Conservation (phyloP, 1,284 basidiomycete genomes). For the Kalmanozyma brasiliensis region DNA sequence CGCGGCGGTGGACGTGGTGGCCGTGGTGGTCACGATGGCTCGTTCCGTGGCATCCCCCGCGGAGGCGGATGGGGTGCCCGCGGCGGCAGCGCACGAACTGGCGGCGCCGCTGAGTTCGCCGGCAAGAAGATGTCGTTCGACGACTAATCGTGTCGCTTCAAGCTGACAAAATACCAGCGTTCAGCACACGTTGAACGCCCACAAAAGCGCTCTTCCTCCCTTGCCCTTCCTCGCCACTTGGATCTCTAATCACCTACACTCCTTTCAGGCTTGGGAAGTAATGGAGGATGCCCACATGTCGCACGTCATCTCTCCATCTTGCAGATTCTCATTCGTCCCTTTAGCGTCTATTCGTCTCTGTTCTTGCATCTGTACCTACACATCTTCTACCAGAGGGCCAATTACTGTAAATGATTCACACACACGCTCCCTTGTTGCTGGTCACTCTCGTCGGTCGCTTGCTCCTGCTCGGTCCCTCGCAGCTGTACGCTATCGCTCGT, state of each 20-base stretch:
- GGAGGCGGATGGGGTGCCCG: slow-evolving; percentile 68
- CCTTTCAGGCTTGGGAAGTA: too few species aligned
- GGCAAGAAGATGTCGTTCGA: slow-evolving; percentile 86
- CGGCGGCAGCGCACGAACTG: slow-evolving; percentile 72
- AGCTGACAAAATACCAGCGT: slow-evolving; percentile 10
- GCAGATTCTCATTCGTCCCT: too few species aligned
- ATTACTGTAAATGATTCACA: slow-evolving; percentile 18
- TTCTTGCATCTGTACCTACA: slow-evolving; percentile 26
- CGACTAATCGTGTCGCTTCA: slow-evolving; percentile 62
- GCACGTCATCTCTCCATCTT: too few species aligned
- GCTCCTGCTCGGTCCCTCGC: not conserved
- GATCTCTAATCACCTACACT: slow-evolving; percentile 2
- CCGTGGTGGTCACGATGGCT: slow-evolving; percentile 70
- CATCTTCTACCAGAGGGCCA: slow-evolving; percentile 10
- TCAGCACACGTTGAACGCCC: not conserved
- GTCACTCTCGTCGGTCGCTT: not conserved
- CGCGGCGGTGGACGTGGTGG: slow-evolving; percentile 77
- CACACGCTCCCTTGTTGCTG: not conserved
- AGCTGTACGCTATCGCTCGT: slow-evolving; percentile 2
- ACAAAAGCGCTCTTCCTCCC: slow-evolving; percentile 38
- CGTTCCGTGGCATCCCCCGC: slow-evolving; percentile 69
- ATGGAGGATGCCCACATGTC: slow-evolving; percentile 1
- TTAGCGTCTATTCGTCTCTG: slow-evolving; percentile 5
- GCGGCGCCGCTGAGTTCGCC: slow-evolving; percentile 78
- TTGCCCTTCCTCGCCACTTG: not conserved